phyloP scores from a whole-genome alignment of 768 basidiomycete genomes.

The Boletus fagicola region DNA sequence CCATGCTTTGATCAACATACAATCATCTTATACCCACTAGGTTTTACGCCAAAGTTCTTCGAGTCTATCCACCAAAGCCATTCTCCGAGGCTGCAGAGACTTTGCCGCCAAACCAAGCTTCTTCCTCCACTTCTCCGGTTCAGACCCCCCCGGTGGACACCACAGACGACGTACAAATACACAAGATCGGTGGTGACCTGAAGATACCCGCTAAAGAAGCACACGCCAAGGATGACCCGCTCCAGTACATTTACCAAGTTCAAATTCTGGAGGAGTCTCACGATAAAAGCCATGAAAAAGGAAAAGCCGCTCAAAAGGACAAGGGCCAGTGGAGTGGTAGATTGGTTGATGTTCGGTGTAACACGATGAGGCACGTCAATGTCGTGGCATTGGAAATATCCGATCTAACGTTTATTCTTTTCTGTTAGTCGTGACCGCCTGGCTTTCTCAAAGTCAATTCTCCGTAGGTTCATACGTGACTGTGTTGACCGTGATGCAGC shows the following conservation, averaged over 20 bases:
- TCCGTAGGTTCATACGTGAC: slow-evolving; percentile 94
- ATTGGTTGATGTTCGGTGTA: slow-evolving; percentile 79
- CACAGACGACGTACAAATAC: slow-evolving; percentile 53
- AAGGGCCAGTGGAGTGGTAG: slow-evolving; percentile 70
- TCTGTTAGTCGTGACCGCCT: slow-evolving; percentile 82
- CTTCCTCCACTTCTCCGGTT: slow-evolving; percentile 47
- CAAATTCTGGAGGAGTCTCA: slow-evolving; percentile 78
- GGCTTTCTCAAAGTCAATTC: slow-evolving; percentile 94
- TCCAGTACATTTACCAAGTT: slow-evolving; percentile 83
- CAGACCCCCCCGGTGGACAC: slow-evolving; percentile 42
- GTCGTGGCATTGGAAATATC: slow-evolving; percentile 1
- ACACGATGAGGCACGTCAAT: slow-evolving; percentile 70
- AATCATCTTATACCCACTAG: slow-evolving; percentile 39
- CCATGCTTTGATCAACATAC: background rate
- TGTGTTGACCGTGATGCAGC: slow-evolving; percentile 91
- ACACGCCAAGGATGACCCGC: slow-evolving; percentile 70
- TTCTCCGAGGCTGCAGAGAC: slow-evolving; percentile 41
- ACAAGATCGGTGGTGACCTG: slow-evolving; percentile 78
- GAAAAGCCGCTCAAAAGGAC: slow-evolving; percentile 52
- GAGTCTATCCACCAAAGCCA: slow-evolving; percentile 69
- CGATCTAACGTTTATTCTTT: background rate
- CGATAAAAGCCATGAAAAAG: slow-evolving; percentile 64
- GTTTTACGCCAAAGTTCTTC: slow-evolving; percentile 78
- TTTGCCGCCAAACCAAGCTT: slow-evolving; percentile 24
- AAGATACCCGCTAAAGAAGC: slow-evolving; percentile 72